These are phyloP conservation scores for Ophiocordyceps camponoti-leonardi DNA, from an alignment of 2,329 filamentous ascomycete genomes.

Conservation along the genomic window DNA sequence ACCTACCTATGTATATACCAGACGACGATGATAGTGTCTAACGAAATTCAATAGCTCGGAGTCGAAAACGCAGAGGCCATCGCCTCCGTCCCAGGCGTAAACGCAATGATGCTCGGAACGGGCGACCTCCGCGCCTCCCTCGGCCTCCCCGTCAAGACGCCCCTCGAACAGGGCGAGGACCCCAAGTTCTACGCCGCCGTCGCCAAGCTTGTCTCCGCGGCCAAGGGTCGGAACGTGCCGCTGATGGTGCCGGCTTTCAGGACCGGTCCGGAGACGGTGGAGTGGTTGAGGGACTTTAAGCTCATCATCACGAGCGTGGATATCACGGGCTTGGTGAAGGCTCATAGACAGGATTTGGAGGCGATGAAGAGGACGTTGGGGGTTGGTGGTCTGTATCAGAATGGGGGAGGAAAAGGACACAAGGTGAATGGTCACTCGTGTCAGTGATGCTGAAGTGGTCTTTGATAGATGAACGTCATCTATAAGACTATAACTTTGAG, in stretches of 20 bases:
- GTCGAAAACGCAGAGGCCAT: conserved; percentile 1
- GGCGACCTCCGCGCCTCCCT: conserved; percentile 2
- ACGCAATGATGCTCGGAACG: conserved; percentile 2
- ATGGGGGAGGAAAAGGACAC: no score
- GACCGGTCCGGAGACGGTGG: not conserved
- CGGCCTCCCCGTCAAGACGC: not conserved
- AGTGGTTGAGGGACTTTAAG: conserved; percentile 2
- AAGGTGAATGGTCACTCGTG: no score
- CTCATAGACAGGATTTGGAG: conserved; percentile 1
- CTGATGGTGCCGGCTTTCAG: conserved; percentile 1
- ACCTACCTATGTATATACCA: no score
- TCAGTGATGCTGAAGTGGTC: no score
- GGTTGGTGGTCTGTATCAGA: no score
- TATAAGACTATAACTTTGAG: no score
- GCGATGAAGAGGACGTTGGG: not conserved
- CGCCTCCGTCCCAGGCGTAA: conserved; percentile 1
- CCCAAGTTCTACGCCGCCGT: not conserved
- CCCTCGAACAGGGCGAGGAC: not conserved
- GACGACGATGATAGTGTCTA: no score
- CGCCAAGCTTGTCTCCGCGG: not conserved
- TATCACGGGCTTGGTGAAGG: not conserved
- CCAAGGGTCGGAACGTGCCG: not conserved
- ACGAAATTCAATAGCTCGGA: no score
- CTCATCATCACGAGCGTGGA: conserved; percentile 2
- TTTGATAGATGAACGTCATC: no score